Conservation (phyloP, 768 basidiomycete genomes). For the Mycena epipterygia region DNA sequence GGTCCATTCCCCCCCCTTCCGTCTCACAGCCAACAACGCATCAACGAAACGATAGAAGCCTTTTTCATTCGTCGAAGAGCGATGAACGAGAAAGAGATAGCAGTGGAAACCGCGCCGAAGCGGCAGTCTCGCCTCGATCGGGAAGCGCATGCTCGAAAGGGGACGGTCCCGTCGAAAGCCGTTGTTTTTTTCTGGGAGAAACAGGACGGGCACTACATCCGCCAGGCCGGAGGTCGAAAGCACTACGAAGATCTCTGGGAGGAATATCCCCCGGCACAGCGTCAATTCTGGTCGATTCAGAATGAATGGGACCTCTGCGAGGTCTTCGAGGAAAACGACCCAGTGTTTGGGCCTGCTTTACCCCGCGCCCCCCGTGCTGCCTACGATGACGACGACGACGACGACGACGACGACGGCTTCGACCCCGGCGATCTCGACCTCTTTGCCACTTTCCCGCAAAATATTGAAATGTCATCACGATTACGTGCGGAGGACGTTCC, state of each 20-base stretch:
- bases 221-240: neutral
- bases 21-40: neutral
- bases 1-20: slow-evolving; percentile 9
- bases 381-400: neutral
- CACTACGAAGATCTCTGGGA: neutral
- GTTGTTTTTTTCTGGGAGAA: slow-evolving; percentile 4
- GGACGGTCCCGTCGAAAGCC: neutral
- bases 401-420: neutral
- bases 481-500: neutral
- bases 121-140: neutral
- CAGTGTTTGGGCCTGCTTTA: neutral
- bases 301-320: no score
- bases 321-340: neutral
- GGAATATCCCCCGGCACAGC: neutral
- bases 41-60: neutral
- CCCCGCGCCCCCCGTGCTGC: no score
- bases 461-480: neutral
- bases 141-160: neutral
- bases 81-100: neutral
- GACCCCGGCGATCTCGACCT: neutral
- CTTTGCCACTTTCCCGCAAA: neutral
- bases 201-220: slow-evolving; percentile 1
- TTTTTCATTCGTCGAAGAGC: neutral
- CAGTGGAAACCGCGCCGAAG: neutral
- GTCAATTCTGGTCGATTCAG: no score